Conservation (phyloP, 495 filamentous ascomycete species). For the Hypoxylon intermedium region DNA sequence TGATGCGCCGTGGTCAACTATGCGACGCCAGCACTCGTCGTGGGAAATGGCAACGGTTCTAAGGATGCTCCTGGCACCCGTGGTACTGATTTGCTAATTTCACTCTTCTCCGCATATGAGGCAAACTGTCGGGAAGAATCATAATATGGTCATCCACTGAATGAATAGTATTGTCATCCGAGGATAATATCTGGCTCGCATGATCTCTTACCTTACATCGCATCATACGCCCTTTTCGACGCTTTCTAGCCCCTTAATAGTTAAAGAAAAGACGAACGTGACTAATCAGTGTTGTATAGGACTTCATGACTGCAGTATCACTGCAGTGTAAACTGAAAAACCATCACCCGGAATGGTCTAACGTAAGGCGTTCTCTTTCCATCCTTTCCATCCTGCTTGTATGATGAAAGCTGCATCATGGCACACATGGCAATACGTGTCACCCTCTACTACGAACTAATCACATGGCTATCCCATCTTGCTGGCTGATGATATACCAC, state of each 20-base stretch:
- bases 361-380: conserved; percentile 54
- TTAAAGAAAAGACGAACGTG: conserved; percentile 2
- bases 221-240: not conserved
- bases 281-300: conserved; percentile 47
- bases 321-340: conserved; percentile 61
- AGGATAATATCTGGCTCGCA: not conserved
- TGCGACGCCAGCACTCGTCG: conserved; percentile 12
- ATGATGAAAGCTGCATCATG: conserved; percentile 15
- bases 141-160: conserved; percentile 9
- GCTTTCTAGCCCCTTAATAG: not conserved
- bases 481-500: conserved; percentile 14
- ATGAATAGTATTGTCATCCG: conserved; percentile 5
- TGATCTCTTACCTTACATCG: no score
- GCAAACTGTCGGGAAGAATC: not conserved
- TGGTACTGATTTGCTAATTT: conserved; percentile 16
- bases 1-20: conserved; percentile 15
- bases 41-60: conserved; percentile 1
- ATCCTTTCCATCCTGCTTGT: conserved; percentile 6
- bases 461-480: conserved; percentile 1
- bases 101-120: not conserved
- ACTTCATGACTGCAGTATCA: conserved; percentile 67
- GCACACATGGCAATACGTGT: conserved; percentile 9
- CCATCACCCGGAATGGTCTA: conserved; percentile 71
- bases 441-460: conserved; percentile 6
- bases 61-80: conserved; percentile 14